Base-by-base conservation (phyloP, 768 basidiomycete species). In the Mycena pura region DNA sequence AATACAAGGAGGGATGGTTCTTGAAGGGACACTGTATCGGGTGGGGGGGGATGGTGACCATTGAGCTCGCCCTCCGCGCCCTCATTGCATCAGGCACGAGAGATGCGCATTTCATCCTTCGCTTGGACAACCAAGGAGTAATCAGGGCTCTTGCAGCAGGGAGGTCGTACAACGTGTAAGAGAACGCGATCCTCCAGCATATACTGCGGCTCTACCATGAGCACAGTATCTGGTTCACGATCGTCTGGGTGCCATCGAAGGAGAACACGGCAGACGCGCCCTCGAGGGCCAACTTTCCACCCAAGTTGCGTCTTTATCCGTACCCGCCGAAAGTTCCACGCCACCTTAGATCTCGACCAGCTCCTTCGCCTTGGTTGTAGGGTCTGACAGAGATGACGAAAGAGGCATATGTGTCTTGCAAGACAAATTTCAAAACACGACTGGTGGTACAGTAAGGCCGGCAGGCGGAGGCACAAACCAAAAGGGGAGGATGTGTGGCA, bases 41-140 rank as follows among this genome's bases (percentile, higher is more conserved):
- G 6, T 83, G 82, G 81, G 78, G 76, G 0, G 82, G 82, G 65
- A 76, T 81, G 69, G 73, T 78, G 0, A 81, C 78, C 0, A 70
- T 81, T 1, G 80, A 82, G 51, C 67, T 83, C 1, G 80, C 77
- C 0, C 28, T 82, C 0, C 71, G 70, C 1, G 69, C 75, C 2
- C 38, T 78, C 6, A 64, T 78, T 3, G 61, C 73, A 0, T 46
- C 69, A 0, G 70, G 71, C 1, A 63, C 69, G 29, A 48, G 32
- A 0, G 60, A 71, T 6, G 66, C 60, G 6, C 71, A 70, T 19
- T 41, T 81, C 4, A 40, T 58, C 0, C 52, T 84, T 1, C 70
- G 72, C 6, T 82, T 78, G 0, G 81, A 84, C 61, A 82, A 84
- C 56, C 31, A 64, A 7, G 78, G 78, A 0, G 78, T 82, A 0